phyloP scores from a whole-genome alignment of 345 rosid species.

The Laguncularia racemosa region DNA sequence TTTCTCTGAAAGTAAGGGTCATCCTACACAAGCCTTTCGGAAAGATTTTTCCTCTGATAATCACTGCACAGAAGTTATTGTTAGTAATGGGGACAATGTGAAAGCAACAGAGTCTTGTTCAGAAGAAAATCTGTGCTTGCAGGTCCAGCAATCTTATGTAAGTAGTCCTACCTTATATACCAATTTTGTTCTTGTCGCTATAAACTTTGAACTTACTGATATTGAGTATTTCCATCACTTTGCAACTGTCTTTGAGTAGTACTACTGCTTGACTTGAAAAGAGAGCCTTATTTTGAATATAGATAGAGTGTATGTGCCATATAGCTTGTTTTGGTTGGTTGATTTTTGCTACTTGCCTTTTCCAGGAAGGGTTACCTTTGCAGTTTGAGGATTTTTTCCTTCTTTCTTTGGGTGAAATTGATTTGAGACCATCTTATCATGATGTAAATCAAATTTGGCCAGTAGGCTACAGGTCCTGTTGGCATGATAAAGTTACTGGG shows the following conservation, averaged over 20 bases:
- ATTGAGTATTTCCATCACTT: neutral
- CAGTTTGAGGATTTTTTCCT: conserved; percentile 92
- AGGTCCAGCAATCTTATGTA: conserved; percentile 40
- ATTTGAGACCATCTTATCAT: conserved; percentile 78
- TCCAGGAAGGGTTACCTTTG: conserved; percentile 74
- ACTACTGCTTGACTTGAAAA: neutral
- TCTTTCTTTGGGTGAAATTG: conserved; percentile 74
- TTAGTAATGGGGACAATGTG: conserved; percentile 17
- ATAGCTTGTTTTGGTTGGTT: conserved; percentile 7
- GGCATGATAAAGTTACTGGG: conserved; percentile 98
- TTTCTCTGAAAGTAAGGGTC: conserved; percentile 46
- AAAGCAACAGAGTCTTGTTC: conserved; percentile 33
- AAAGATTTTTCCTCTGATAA: conserved; percentile 35
- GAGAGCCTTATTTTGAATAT: neutral
- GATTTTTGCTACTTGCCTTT: conserved; percentile 15
- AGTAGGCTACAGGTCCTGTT: conserved; percentile 81
- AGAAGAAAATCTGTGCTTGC: conserved; percentile 26
- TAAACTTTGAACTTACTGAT: too few relatives aligned
- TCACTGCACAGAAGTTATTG: conserved; percentile 25
- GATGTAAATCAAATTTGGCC: conserved; percentile 56
- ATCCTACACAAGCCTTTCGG: conserved; percentile 26
- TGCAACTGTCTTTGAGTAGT: neutral
- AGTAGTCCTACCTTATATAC: conserved; percentile 12
- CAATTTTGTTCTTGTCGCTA: too few relatives aligned
- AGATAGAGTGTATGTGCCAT: conserved; percentile 5